Conservation (phyloP, 2,329 filamentous ascomycete genomes). For the Botrytis aclada region DNA sequence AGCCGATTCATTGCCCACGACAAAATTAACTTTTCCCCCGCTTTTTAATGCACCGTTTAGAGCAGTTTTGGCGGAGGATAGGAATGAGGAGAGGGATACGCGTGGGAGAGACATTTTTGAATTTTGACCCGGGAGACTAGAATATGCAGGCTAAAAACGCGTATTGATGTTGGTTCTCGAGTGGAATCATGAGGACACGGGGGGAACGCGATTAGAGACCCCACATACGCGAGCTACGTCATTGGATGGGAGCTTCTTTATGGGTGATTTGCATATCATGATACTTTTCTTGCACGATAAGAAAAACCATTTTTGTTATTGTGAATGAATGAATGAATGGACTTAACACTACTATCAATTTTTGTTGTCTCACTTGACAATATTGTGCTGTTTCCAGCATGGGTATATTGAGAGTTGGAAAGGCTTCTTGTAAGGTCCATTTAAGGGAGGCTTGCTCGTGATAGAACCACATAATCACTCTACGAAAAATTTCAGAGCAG, state of each 20-base stretch:
- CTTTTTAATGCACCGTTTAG: conserved; percentile 46
- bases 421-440: not conserved
- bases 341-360: too few species aligned
- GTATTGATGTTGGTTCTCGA: not conserved
- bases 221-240: not conserved
- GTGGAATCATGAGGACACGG: not conserved
- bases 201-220: not conserved
- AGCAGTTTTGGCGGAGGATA: conserved; percentile 49
- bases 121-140: not conserved
- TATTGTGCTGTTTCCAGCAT: not conserved
- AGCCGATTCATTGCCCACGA: conserved; percentile 66
- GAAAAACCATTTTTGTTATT: too few species aligned
- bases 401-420: not conserved
- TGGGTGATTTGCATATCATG: too few species aligned
- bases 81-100: conserved; percentile 48
- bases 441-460: not conserved
- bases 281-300: too few species aligned
- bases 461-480: not conserved
- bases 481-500: too few species aligned
- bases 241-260: not conserved
- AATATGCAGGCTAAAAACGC: not conserved
- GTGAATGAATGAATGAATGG: too few species aligned
- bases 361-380: not conserved
- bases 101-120: conserved; percentile 33
- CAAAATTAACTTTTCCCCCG: conserved; percentile 53